These are phyloP conservation scores for Exophiala bonariae DNA, from an alignment of 2,329 filamentous ascomycete species.

Conservation along the genomic window DNA sequence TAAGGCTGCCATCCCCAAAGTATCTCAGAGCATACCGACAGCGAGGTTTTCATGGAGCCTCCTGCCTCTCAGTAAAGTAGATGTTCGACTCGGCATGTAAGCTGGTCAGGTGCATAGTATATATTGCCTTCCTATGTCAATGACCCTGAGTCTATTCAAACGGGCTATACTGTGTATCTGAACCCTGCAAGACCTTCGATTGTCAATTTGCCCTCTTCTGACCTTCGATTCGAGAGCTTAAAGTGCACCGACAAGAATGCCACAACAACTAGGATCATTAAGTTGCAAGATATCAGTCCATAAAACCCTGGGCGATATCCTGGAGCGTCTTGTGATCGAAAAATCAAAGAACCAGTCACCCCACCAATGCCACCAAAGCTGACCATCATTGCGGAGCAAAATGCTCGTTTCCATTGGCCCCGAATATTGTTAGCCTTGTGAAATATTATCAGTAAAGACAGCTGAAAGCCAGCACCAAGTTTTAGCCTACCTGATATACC, in stretches of 20 bases:
- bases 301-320: constrained; percentile 36
- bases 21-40: too few relatives aligned
- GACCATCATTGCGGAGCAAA: constrained; percentile 18
- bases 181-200: constrained; percentile 49
- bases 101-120: too few relatives aligned
- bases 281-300: constrained; percentile 47
- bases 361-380: constrained; percentile 60
- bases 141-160: too few relatives aligned
- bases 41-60: too few relatives aligned
- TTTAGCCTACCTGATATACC: constrained; percentile 63
- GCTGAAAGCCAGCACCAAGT: background rate
- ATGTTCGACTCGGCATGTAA: too few relatives aligned
- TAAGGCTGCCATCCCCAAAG: too few relatives aligned
- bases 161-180: constrained; percentile 37
- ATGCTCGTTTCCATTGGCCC: constrained; percentile 83
- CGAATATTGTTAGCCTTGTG: constrained; percentile 77
- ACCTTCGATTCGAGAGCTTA: constrained; percentile 50
- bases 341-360: constrained; percentile 71
- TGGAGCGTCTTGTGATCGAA: constrained; percentile 49
- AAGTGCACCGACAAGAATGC: constrained; percentile 55
- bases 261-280: constrained; percentile 59
- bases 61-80: too few relatives aligned
- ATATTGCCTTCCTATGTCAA: too few relatives aligned
- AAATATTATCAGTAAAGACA: background rate
- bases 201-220: constrained; percentile 46